Evolutionary conservation across 2,329 filamentous ascomycete genomes (phyloP).

Genomic region (Pochonia chlamydosporia): DNA sequence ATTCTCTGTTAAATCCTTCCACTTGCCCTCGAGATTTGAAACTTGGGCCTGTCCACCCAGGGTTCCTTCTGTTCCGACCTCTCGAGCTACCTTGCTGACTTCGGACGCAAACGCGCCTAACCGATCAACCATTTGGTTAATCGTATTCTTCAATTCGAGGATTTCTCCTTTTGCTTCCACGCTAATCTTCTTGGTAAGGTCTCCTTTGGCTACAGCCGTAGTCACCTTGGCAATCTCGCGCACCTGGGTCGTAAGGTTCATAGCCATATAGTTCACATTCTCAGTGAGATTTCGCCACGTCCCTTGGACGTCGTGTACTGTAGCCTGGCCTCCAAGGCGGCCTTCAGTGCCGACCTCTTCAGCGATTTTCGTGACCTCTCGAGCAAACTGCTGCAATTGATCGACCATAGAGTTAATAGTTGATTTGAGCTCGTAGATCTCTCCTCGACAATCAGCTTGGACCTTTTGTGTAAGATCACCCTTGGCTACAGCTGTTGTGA

Average conservation of each 20-base stretch:
- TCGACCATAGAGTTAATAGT: slow-evolving; percentile 99
- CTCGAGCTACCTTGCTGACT: slow-evolving; percentile 89
- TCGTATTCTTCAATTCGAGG: slow-evolving; percentile 89
- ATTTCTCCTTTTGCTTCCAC: slow-evolving; percentile 94
- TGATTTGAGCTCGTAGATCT: slow-evolving; percentile 90
- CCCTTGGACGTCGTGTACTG: slow-evolving; percentile 91
- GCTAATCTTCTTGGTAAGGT: slow-evolving; percentile 92
- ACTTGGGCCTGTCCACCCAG: slow-evolving; percentile 91
- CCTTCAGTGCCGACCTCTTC: slow-evolving; percentile 96
- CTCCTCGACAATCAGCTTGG: slow-evolving; percentile 84
- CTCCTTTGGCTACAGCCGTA: slow-evolving; percentile 87
- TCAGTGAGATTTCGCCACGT: slow-evolving; percentile 96
- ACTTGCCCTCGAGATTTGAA: slow-evolving; percentile 93
- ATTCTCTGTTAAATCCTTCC: slow-evolving; percentile 93
- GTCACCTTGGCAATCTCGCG: slow-evolving; percentile 96
- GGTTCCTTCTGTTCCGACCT: slow-evolving; percentile 93
- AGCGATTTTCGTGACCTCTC: slow-evolving; percentile 93
- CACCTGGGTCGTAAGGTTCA: slow-evolving; percentile 95
- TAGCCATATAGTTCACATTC: slow-evolving; percentile 97
- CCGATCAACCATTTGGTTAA: slow-evolving; percentile 98
- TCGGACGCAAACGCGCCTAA: slow-evolving; percentile 93
- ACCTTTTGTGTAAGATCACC: slow-evolving; percentile 97
- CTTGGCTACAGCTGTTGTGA: slow-evolving; percentile 65
- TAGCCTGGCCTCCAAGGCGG: slow-evolving; percentile 87
- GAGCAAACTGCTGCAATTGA: slow-evolving; percentile 91